Conservation (phyloP, 2,329 filamentous ascomycete species). For the Nectriaceae sp. region DNA sequence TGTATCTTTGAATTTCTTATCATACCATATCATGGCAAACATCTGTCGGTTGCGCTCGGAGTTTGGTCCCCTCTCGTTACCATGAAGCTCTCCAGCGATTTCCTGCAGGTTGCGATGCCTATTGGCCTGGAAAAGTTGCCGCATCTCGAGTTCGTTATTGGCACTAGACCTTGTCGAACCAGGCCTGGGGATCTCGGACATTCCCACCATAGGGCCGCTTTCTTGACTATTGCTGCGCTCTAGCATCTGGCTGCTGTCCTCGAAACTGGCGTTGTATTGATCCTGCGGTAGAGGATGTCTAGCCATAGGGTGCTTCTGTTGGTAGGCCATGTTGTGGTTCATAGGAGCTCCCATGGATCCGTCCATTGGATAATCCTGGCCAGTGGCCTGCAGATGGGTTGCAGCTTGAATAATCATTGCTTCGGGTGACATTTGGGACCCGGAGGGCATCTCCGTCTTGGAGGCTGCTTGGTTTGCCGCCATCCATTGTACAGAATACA, state of each 20-base stretch:
- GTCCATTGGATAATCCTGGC: slow-evolving; percentile 53
- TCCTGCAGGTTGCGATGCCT: slow-evolving; percentile 68
- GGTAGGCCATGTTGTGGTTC: slow-evolving; percentile 44
- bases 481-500: slow-evolving; percentile 54
- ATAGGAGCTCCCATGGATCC: slow-evolving; percentile 46
- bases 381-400: slow-evolving; percentile 54
- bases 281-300: slow-evolving; percentile 58
- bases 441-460: slow-evolving; percentile 45
- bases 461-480: slow-evolving; percentile 36
- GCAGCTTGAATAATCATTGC: slow-evolving; percentile 61
- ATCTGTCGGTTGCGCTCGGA: slow-evolving; percentile 83
- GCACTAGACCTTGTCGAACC: slow-evolving; percentile 67
- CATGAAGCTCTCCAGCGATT: slow-evolving; percentile 74
- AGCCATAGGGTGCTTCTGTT: slow-evolving; percentile 37
- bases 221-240: slow-evolving; percentile 63
- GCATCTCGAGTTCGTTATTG: slow-evolving; percentile 80
- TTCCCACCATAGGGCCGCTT: slow-evolving; percentile 51
- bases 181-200: slow-evolving; percentile 52
- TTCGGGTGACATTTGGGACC: slow-evolving; percentile 53
- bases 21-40: slow-evolving; percentile 87
- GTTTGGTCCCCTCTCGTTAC: slow-evolving; percentile 77
- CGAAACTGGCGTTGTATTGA: slow-evolving; percentile 58
- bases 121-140: slow-evolving; percentile 72
- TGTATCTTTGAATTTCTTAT: slow-evolving; percentile 2
- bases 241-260: slow-evolving; percentile 60